These are phyloP conservation scores for Colletotrichum sp. DNA, from an alignment of 2,329 filamentous ascomycete genomes.

Conservation along the genomic window DNA sequence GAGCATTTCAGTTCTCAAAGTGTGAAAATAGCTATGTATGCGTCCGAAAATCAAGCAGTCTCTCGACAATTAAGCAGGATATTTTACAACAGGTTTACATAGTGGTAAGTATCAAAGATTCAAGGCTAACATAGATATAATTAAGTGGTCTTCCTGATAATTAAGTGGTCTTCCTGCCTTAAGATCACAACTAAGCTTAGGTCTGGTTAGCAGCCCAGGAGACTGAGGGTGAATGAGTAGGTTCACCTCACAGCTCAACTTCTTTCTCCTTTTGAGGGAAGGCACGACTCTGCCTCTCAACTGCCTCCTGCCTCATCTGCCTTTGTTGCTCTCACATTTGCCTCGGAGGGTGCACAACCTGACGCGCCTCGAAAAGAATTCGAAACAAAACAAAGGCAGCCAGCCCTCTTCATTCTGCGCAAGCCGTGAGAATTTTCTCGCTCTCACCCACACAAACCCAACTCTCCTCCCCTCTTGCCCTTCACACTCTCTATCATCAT, in stretches of 20 bases:
- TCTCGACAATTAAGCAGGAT: no score
- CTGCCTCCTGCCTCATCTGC: neutral
- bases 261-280: neutral
- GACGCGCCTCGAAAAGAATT: neutral
- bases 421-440: neutral
- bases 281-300: neutral
- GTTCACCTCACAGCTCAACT: neutral
- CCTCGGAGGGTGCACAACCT: neutral
- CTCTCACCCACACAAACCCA: neutral
- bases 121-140: no score
- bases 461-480: neutral
- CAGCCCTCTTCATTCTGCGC: neutral
- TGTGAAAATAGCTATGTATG: neutral
- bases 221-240: neutral
- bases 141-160: neutral
- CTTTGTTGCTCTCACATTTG: neutral
- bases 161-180: fast-evolving
- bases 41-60: neutral
- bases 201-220: neutral
- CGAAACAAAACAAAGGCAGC: neutral
- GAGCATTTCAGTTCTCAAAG: neutral
- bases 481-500: neutral
- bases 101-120: no score
- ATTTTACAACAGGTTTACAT: no score
- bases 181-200: no score